Conservation (phyloP, 345 rosid genomes). For the Brassica rapa region DNA sequence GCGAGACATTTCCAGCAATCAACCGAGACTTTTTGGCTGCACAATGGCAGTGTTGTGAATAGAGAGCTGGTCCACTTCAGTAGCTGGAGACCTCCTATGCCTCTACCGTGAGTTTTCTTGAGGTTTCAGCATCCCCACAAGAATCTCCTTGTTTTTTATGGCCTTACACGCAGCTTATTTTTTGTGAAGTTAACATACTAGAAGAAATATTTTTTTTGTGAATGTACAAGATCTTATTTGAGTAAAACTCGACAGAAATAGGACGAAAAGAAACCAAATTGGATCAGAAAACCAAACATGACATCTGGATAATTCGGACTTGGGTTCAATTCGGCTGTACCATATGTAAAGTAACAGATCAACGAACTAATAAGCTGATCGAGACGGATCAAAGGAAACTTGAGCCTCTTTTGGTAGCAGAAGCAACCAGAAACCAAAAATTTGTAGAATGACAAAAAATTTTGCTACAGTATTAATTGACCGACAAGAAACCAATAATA, state of each 20-base stretch:
- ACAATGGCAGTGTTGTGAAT: constrained; percentile 68
- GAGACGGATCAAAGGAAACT: constrained; percentile 3
- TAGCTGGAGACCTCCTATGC: constrained; percentile 77
- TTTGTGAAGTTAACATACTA: constrained; percentile 9
- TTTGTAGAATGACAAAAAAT: too few relatives aligned
- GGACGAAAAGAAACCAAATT: not conserved
- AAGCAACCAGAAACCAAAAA: not conserved
- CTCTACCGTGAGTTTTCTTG: constrained; percentile 46
- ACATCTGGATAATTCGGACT: not conserved
- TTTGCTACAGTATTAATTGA: constrained; percentile 7
- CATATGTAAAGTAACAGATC: not conserved
- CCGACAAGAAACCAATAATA: constrained; percentile 28
- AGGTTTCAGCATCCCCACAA: constrained; percentile 9
- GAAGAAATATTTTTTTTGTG: not conserved
- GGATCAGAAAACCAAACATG: not conserved
- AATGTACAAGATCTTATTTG: not conserved
- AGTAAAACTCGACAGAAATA: not conserved
- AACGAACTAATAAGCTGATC: not conserved
- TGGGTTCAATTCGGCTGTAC: not conserved
- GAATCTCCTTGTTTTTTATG: constrained; percentile 2
- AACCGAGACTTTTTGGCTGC: constrained; percentile 91
- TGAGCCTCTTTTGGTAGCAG: constrained; percentile 9
- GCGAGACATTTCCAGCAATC: constrained; percentile 90
- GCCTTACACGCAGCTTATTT: not conserved
- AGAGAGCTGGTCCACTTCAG: constrained; percentile 68